A percentile compares a stretch with the other conserved stretches of the same genome.
These are phyloP conservation scores for Inosperma sp. DNA, from an alignment of 768 basidiomycete genomes.

Conservation along the genomic window DNA sequence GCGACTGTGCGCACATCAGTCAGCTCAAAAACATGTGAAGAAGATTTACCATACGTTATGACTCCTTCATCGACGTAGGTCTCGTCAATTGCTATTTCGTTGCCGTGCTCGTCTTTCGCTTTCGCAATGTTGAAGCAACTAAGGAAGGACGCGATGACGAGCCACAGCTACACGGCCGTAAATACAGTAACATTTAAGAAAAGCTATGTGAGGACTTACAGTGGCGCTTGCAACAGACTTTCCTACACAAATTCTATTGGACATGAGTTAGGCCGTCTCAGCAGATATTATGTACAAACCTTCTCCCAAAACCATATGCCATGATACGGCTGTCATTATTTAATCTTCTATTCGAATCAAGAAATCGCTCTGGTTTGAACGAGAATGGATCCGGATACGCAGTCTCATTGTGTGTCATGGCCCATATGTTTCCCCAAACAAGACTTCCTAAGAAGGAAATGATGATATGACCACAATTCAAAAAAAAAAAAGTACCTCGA, in stretches of 20 bases:
- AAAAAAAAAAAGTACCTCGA: constrained; percentile 10
- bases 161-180: constrained; percentile 14
- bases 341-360: constrained; percentile 30
- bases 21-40: too few relatives aligned
- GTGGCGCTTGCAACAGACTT: constrained; percentile 13
- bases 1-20: too few relatives aligned
- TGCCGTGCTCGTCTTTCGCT: constrained; percentile 16
- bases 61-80: constrained; percentile 11
- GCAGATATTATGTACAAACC: constrained; percentile 9
- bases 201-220: constrained; percentile 11
- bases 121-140: constrained; percentile 14
- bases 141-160: constrained; percentile 18
- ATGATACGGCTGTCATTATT: constrained; percentile 35
- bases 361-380: constrained; percentile 30
- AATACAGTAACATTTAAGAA: not conserved
- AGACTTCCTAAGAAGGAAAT: constrained; percentile 8
- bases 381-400: constrained; percentile 21
- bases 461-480: not conserved
- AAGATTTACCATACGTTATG: constrained; percentile 3
- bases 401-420: constrained; percentile 24
- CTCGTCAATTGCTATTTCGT: constrained; percentile 19
- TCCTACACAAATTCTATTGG: constrained; percentile 11
- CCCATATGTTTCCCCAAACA: constrained; percentile 21
- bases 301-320: constrained; percentile 33
- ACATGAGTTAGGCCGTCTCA: not conserved